These are phyloP conservation scores for Fusarium gaditjirri DNA, from an alignment of 2,329 filamentous ascomycete species.

Conservation along the genomic window DNA sequence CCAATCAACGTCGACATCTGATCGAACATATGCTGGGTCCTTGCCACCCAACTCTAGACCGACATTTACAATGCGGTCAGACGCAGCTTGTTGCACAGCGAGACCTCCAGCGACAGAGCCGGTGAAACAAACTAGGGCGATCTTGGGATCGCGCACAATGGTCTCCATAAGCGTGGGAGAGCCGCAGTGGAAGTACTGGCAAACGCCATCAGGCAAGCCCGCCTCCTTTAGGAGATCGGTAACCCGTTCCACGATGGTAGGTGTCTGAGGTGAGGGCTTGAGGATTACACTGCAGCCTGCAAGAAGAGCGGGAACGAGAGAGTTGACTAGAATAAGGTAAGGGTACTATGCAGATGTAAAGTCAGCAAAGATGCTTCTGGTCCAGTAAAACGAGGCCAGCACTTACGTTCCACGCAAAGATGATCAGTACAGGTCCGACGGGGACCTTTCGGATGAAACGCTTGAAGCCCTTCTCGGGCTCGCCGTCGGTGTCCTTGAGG, in stretches of 20 bases:
- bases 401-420: constrained; percentile 96
- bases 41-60: constrained; percentile 94
- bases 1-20: constrained; percentile 89
- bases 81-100: constrained; percentile 84
- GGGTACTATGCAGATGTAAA: constrained; percentile 73
- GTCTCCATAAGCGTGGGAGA: constrained; percentile 80
- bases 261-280: constrained; percentile 95
- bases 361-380: constrained; percentile 11
- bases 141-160: constrained; percentile 78
- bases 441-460: constrained; percentile 90
- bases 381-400: background rate
- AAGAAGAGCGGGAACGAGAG: constrained; percentile 88
- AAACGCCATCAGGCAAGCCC: constrained; percentile 82
- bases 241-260: constrained; percentile 88
- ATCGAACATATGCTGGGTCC: constrained; percentile 89
- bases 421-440: constrained; percentile 85
- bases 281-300: constrained; percentile 91
- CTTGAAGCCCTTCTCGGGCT: constrained; percentile 87
- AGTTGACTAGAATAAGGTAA: constrained; percentile 93
- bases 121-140: constrained; percentile 90
- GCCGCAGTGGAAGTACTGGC: constrained; percentile 93
- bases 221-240: constrained; percentile 80
- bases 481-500: constrained; percentile 82
- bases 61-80: constrained; percentile 85
- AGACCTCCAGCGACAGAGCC: constrained; percentile 90